Base-by-base conservation (phyloP, 2,329 filamentous ascomycete genomes). In the Trichophyton benhamiae region DNA sequence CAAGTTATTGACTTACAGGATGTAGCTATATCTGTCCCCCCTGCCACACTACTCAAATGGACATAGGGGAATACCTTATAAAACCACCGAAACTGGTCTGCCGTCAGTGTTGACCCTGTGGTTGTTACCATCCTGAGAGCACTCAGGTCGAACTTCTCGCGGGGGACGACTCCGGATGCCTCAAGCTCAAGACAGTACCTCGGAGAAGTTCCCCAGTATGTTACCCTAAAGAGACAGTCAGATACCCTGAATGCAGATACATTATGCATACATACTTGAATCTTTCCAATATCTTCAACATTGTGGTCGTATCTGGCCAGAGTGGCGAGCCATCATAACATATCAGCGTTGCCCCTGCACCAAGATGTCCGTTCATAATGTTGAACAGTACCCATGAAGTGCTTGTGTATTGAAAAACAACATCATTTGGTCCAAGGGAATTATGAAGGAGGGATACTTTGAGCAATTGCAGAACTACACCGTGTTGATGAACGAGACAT, bases 331-430 rank as follows among this genome's bases (percentile, higher is more conserved):
- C 77, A 61, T 78, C 75, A 67, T 78, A 79, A 53, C 75, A 70
- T 8, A 64, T 20, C 7, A 62, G n/a, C 2, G 62, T 61, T 44
- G 62, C 58, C n/a, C 76, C 76, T 30, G 71, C 71, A 11, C 72
- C 70, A n/a, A 77, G 68, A 63, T 77, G 72, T 30, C 74, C 74
- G 60, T 74, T 72, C 74, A 77, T 76, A 48, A 76, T 72, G 65
- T 77, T 76, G 68, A 74, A 78, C n/a, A 79, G 70, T 0, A 78
- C 73, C 77, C 77, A 79, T 5, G 75, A 76, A 1, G 77, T 79
- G 49, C 71, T 76, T 3, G 72, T 75, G 66, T 78, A 79, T 62
- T 79, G 77, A 62, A 79, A 72, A 27, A 79, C 74, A 6, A 76
- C 68, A 52, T 76, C 74, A 8, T 68, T 62, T 0, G 72, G 68